Conservation (phyloP, 129 eudicot genomes). For the Helichrysum umbraculigerum region DNA sequence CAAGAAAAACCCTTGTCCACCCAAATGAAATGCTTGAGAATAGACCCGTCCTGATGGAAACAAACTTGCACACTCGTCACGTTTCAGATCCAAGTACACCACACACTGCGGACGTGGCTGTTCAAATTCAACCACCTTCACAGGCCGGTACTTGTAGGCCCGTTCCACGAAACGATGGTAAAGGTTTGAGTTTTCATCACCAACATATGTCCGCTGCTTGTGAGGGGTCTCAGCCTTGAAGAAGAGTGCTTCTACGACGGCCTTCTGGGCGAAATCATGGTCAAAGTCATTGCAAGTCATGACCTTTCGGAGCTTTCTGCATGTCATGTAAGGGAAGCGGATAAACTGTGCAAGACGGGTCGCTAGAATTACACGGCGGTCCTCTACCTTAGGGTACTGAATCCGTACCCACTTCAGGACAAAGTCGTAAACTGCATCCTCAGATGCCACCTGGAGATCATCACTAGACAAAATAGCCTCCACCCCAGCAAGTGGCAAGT, state of each 20-base stretch:
- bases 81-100: constrained; percentile 70
- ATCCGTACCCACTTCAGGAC: constrained; percentile 62
- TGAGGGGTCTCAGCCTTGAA: constrained; percentile 74
- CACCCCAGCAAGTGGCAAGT: constrained; percentile 66
- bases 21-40: constrained; percentile 78
- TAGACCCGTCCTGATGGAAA: constrained; percentile 61
- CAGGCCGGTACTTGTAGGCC: constrained; percentile 69
- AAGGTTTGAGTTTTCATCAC: constrained; percentile 34
- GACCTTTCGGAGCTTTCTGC: constrained; percentile 66
- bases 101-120: constrained; percentile 72
- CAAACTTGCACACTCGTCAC: constrained; percentile 60
- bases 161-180: constrained; percentile 52
- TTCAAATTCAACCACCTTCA: constrained; percentile 71
- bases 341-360: constrained; percentile 47
- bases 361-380: constrained; percentile 53
- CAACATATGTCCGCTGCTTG: constrained; percentile 46
- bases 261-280: constrained; percentile 49
- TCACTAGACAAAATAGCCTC: constrained; percentile 70
- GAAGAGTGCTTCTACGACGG: constrained; percentile 73
- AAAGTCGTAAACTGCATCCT: constrained; percentile 77
- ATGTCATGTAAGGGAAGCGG: constrained; percentile 81
- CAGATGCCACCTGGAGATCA: constrained; percentile 73
- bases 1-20: constrained; percentile 82
- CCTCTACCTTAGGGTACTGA: constrained; percentile 65
- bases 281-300: constrained; percentile 57